These are phyloP conservation scores for Cylindrotheca fusiformis DNA, from an alignment of 108 stramenopile species.

Conservation along the genomic window DNA sequence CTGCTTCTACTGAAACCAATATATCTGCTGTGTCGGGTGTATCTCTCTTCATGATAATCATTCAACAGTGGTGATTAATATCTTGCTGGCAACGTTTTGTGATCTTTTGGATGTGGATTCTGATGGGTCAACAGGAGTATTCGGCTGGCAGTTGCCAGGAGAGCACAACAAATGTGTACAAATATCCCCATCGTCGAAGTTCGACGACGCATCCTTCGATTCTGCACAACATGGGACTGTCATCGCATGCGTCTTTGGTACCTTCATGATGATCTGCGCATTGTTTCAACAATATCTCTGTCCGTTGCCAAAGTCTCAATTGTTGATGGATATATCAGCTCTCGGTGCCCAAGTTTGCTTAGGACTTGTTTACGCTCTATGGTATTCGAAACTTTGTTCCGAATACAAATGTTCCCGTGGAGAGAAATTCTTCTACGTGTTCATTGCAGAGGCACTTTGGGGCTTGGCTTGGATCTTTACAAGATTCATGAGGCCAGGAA, in stretches of 20 bases:
- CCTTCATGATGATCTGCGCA: conserved; percentile 15
- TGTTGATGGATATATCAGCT: conserved; percentile 15
- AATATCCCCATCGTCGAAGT: too few relatives aligned
- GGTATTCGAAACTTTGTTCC: conserved; percentile 4
- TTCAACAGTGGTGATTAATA: too few relatives aligned
- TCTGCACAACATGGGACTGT: conserved; percentile 2
- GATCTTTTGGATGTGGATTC: too few relatives aligned
- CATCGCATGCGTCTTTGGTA: conserved; percentile 18
- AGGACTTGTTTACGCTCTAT: conserved; percentile 15
- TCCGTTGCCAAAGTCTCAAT: conserved; percentile 24
- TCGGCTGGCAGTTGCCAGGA: neutral
- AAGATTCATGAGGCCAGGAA: conserved; percentile 28
- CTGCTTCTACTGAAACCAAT: too few relatives aligned
- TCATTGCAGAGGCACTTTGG: conserved; percentile 25
- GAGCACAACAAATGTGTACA: too few relatives aligned
- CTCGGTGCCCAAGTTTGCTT: conserved; percentile 15
- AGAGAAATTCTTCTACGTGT: neutral
- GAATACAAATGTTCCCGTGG: conserved; percentile 13
- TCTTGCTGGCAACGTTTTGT: too few relatives aligned
- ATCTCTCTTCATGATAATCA: too few relatives aligned
- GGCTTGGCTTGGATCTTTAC: conserved; percentile 14
- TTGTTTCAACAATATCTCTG: conserved; percentile 36
- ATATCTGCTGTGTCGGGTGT: too few relatives aligned
- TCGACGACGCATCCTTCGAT: conserved; percentile 1
- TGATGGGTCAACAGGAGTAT: neutral